These are phyloP conservation scores for Ceratobasidium sp. DNA, from an alignment of 1,284 basidiomycete species.

Conservation along the genomic window DNA sequence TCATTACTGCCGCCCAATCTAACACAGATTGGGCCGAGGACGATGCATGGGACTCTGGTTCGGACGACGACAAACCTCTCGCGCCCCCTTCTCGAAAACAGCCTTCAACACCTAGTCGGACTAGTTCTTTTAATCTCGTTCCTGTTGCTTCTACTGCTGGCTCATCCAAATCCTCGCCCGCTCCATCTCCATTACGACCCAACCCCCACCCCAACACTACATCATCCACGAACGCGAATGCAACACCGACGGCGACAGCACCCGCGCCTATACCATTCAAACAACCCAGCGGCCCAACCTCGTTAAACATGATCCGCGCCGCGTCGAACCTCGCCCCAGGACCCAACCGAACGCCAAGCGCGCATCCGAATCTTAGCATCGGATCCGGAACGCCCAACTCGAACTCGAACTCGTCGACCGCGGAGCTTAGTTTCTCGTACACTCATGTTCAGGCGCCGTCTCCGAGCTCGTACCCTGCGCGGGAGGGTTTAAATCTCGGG, in stretches of 20 bases:
- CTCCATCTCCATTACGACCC: slow-evolving; percentile 33
- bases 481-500: slow-evolving; percentile 50
- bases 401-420: slow-evolving; percentile 55
- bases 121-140: slow-evolving; percentile 56
- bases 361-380: neutral
- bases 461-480: slow-evolving; percentile 79
- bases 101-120: slow-evolving; percentile 62
- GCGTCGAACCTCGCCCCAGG: slow-evolving; percentile 13
- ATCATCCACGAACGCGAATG: neutral
- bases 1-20: slow-evolving; percentile 60
- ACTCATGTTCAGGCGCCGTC: slow-evolving; percentile 83
- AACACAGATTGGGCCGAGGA: slow-evolving; percentile 78
- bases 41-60: slow-evolving; percentile 90
- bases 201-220: neutral
- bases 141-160: slow-evolving; percentile 55
- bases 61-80: slow-evolving; percentile 74
- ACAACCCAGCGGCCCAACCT: slow-evolving; percentile 48
- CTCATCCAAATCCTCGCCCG: slow-evolving; percentile 29
- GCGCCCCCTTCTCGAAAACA: slow-evolving; percentile 64
- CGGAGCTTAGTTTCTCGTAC: slow-evolving; percentile 81
- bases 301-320: slow-evolving; percentile 22
- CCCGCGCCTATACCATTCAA: slow-evolving; percentile 65
- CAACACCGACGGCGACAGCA: slow-evolving; percentile 65
- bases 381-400: slow-evolving; percentile 41
- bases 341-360: neutral